phyloP scores from a whole-genome alignment of 1,139 yeast genomes.

The Pichia inconspicua region DNA sequence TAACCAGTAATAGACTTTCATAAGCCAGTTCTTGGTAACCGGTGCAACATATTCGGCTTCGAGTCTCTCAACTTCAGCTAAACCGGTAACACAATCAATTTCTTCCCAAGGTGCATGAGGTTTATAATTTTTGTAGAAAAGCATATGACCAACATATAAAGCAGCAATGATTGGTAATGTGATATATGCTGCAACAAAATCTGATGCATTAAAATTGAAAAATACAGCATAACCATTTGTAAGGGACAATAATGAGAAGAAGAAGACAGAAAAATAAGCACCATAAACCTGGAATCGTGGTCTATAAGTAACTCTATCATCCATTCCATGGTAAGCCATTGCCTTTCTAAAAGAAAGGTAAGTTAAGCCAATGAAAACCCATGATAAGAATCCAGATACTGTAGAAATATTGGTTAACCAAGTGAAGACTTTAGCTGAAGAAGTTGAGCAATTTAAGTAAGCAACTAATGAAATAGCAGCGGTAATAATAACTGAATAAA shows the following conservation, averaged over 20 bases:
- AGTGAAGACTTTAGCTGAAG: constrained; percentile 27
- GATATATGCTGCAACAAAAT: constrained; percentile 54
- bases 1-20: constrained; percentile 36
- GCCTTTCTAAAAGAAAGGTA: constrained; percentile 52
- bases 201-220: constrained; percentile 37
- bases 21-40: constrained; percentile 30
- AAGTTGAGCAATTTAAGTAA: constrained; percentile 25
- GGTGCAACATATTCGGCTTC: constrained; percentile 29
- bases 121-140: constrained; percentile 29
- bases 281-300: constrained; percentile 39
- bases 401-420: constrained; percentile 39
- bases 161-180: constrained; percentile 47
- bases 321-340: constrained; percentile 34
- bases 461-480: constrained; percentile 33
- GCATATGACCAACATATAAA: constrained; percentile 35
- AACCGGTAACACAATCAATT: constrained; percentile 39
- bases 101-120: constrained; percentile 34
- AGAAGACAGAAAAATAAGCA: constrained; percentile 36
- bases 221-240: constrained; percentile 49
- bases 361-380: constrained; percentile 37
- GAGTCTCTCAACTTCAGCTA: constrained; percentile 36
- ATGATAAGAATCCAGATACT: constrained; percentile 37
- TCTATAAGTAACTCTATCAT: constrained; percentile 41
- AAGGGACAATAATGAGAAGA: constrained; percentile 38
- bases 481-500: constrained; percentile 29